Evolutionary conservation across 2,329 filamentous ascomycete species (phyloP).

Genomic region (Sporothrix pseudoabietina): DNA sequence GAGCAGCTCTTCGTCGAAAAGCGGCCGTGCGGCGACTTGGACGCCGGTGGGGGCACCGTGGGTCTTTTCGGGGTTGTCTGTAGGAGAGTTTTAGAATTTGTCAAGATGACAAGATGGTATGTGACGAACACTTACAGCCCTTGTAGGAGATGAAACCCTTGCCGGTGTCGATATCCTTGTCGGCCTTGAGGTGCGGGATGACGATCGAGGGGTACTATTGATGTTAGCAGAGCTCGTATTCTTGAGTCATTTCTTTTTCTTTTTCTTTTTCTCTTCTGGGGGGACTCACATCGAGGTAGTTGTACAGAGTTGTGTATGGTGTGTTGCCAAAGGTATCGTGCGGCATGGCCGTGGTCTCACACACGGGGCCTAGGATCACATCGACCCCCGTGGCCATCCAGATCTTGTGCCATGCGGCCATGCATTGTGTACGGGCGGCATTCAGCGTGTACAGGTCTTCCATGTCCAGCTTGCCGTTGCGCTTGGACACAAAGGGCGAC

Average conservation of each 20-base stretch:
- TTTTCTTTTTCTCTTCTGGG: too few species aligned
- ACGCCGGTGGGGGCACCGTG: not conserved
- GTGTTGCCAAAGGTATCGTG: slow-evolving; percentile 21
- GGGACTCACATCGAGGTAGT: slow-evolving; percentile 16
- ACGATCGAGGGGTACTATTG: not conserved
- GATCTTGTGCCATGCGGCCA: slow-evolving; percentile 1
- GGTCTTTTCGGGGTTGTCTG: not conserved
- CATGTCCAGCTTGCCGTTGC: not conserved
- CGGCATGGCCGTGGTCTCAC: slow-evolving; percentile 22
- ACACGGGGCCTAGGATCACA: slow-evolving; percentile 3
- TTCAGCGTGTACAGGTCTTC: slow-evolving; percentile 11
- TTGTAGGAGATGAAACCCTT: slow-evolving; percentile 19
- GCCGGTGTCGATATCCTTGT: slow-evolving; percentile 13
- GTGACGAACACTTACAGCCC: slow-evolving; percentile 3
- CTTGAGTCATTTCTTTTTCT: too few species aligned
- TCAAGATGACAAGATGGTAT: too few species aligned
- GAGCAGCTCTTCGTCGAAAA: slow-evolving; percentile 8
- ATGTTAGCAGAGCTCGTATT: not conserved
- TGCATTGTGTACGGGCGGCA: not conserved
- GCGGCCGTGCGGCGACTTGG: not conserved
- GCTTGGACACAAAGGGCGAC: slow-evolving; percentile 18
- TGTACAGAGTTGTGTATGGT: slow-evolving; percentile 8
- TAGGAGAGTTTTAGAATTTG: not conserved
- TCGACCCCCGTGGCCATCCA: not conserved
- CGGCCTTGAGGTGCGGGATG: slow-evolving; percentile 21